phyloP scores from a whole-genome alignment of 352 stramenopile species.

The Phytophthora tentaculata region DNA sequence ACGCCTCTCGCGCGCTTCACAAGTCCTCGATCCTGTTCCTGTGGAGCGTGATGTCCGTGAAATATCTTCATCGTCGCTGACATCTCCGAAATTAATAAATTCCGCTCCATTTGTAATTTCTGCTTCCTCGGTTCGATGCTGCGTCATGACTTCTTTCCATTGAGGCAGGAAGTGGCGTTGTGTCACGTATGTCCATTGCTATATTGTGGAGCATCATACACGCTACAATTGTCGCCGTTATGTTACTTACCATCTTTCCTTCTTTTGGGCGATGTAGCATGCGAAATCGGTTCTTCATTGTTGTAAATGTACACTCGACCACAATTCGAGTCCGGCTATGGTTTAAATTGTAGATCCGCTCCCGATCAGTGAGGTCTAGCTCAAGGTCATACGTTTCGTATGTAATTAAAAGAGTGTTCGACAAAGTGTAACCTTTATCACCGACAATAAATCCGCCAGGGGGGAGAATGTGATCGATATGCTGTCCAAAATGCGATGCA shows the following conservation, averaged over 20 bases:
- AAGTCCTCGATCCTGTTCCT: conserved; percentile 5
- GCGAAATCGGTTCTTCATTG: conserved; percentile 1
- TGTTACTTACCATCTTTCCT: conserved; percentile 1
- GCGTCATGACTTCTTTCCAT: neutral
- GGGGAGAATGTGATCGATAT: conserved; percentile 1
- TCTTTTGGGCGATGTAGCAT: conserved; percentile 7
- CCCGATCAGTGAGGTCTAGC: neutral
- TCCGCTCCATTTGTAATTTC: no score
- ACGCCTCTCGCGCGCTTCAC: conserved; percentile 3
- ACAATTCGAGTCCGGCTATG: no score
- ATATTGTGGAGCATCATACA: conserved; percentile 7
- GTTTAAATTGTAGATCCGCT: conserved; percentile 6
- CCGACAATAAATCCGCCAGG: neutral
- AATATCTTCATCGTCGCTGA: no score
- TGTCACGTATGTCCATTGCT: neutral
- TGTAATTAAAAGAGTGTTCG: conserved; percentile 1
- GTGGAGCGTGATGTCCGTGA: no score
- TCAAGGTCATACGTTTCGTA: neutral
- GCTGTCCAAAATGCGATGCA: conserved; percentile 3
- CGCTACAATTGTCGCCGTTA: conserved; percentile 3
- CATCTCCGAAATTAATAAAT: no score
- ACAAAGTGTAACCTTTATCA: conserved; percentile 7
- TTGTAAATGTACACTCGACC: neutral
- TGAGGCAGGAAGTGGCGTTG: neutral
- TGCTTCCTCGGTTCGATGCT: neutral